Conservation (phyloP, 1,284 basidiomycete species). For the Agaricales sp. region DNA sequence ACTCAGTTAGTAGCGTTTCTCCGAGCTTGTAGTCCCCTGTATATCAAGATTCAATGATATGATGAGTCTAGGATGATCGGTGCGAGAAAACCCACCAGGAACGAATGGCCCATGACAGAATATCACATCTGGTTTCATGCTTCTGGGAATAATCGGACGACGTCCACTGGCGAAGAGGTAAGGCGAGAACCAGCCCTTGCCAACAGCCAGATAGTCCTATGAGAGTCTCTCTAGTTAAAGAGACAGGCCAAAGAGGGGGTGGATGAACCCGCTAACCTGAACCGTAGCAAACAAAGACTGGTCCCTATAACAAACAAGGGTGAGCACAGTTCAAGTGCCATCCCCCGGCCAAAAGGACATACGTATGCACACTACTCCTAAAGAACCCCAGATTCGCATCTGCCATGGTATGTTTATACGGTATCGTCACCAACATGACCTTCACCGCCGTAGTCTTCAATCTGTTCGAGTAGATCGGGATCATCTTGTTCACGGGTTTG, state of each 20-base stretch:
- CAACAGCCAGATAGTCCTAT: conserved; percentile 51
- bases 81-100: conserved; percentile 22
- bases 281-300: background rate
- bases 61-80: conserved; percentile 4
- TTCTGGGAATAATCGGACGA: conserved; percentile 47
- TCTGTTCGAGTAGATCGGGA: conserved; percentile 40
- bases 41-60: conserved; percentile 3
- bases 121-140: conserved; percentile 55
- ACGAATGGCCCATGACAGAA: conserved; percentile 60
- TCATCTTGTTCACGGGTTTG: conserved; percentile 33
- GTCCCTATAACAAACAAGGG: background rate
- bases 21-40: conserved; percentile 50
- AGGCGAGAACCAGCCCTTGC: conserved; percentile 61
- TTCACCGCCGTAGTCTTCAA: conserved; percentile 52
- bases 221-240: no score
- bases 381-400: conserved; percentile 55
- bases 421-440: conserved; percentile 46
- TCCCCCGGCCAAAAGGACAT: conserved; percentile 13
- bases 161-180: conserved; percentile 54
- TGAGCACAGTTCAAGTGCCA: no score
- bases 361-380: conserved; percentile 48
- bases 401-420: conserved; percentile 46
- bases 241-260: conserved; percentile 45
- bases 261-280: conserved; percentile 29
- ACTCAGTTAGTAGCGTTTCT: conserved; percentile 45